These are phyloP conservation scores for Leccinum fibrillosum DNA, from an alignment of 768 basidiomycete genomes.

Conservation along the genomic window DNA sequence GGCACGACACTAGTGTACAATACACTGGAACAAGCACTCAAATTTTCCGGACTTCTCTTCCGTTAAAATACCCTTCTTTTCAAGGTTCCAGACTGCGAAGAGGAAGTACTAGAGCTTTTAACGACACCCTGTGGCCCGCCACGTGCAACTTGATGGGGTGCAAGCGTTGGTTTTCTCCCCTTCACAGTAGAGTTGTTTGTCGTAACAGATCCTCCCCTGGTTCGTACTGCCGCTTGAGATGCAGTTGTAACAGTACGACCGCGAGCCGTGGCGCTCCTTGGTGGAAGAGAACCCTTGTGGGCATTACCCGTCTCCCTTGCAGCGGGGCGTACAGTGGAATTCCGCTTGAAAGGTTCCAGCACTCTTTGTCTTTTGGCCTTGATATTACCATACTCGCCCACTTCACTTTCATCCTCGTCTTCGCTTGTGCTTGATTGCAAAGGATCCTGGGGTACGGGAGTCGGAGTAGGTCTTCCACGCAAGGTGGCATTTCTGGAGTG, in stretches of 20 bases:
- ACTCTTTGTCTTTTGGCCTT: constrained; percentile 27
- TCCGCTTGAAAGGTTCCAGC: constrained; percentile 24
- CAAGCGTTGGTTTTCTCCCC: constrained; percentile 10
- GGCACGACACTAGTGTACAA: constrained; percentile 25
- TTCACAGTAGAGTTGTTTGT: constrained; percentile 9
- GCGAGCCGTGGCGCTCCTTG: constrained; percentile 9
- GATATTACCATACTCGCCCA: constrained; percentile 3
- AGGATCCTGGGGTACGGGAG: constrained; percentile 8
- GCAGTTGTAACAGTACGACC: constrained; percentile 6
- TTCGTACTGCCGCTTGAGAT: constrained; percentile 10
- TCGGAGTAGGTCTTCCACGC: constrained; percentile 18
- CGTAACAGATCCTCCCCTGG: constrained; percentile 10
- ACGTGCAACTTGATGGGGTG: constrained; percentile 9
- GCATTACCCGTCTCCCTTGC: constrained; percentile 9
- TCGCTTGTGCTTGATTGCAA: constrained; percentile 23
- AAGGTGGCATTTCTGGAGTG: constrained; percentile 25
- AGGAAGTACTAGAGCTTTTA: constrained; percentile 24
- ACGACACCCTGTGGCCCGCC: constrained; percentile 10
- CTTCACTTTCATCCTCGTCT: constrained; percentile 18
- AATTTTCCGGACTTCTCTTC: neutral
- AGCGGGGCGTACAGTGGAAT: constrained; percentile 25
- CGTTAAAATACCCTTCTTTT: constrained; percentile 16
- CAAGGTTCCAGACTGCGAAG: constrained; percentile 26
- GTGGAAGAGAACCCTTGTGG: constrained; percentile 14
- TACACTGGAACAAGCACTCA: neutral